These are phyloP conservation scores for Lepidium didymum DNA, from an alignment of 345 rosid genomes.

Conservation along the genomic window DNA sequence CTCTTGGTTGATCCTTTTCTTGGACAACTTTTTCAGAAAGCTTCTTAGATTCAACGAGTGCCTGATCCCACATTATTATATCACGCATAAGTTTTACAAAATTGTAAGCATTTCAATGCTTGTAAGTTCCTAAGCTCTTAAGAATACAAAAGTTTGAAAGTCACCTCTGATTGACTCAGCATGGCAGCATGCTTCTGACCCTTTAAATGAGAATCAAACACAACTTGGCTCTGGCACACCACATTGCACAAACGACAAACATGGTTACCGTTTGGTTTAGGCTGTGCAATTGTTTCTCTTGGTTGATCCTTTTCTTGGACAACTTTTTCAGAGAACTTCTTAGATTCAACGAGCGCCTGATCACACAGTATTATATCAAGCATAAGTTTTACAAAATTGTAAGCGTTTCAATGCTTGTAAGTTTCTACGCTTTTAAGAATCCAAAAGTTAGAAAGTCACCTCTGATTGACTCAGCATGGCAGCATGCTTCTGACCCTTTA, in stretches of 20 bases:
- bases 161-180: not conserved
- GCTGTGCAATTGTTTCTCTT: not conserved
- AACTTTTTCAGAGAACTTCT: constrained; percentile 39
- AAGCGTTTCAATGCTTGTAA: constrained; percentile 33
- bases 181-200: constrained; percentile 1
- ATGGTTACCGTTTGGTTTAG: not conserved
- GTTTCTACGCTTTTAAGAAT: constrained; percentile 2
- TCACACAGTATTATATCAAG: constrained; percentile 40
- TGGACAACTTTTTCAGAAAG: constrained; percentile 33
- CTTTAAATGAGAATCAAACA: constrained; percentile 12
- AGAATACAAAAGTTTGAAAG: not conserved
- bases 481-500: constrained; percentile 10
- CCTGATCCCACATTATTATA: constrained; percentile 38
- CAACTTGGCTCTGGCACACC: not conserved
- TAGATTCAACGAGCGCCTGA: constrained; percentile 40
- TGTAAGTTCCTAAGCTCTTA: constrained; percentile 25
- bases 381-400: constrained; percentile 43
- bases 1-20: constrained; percentile 35
- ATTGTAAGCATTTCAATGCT: constrained; percentile 33
- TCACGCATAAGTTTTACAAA: constrained; percentile 45
- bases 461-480: not conserved
- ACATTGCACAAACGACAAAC: constrained; percentile 11
- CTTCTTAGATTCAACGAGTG: constrained; percentile 40
- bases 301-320: constrained; percentile 34
- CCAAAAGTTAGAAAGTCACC: not conserved